These are phyloP conservation scores for Pistacia integerrima DNA, from an alignment of 345 rosid species.

Conservation along the genomic window DNA sequence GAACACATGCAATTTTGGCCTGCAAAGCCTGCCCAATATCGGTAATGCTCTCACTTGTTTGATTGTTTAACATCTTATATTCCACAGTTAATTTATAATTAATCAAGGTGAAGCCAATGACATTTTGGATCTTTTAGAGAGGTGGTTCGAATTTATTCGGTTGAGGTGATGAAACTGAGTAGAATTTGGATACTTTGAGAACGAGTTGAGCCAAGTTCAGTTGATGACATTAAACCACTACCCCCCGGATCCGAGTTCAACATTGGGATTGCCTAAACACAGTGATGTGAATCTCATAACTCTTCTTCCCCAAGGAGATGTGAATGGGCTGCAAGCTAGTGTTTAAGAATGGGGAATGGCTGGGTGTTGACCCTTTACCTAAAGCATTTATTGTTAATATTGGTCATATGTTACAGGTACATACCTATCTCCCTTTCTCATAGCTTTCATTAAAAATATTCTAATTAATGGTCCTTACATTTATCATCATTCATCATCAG, in stretches of 20 bases:
- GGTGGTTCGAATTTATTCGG: slow-evolving; percentile 16
- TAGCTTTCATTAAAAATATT: not conserved
- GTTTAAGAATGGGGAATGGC: slow-evolving; percentile 31
- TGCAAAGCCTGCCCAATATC: slow-evolving; percentile 21
- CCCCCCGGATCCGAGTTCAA: slow-evolving; percentile 27
- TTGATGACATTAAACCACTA: slow-evolving; percentile 13
- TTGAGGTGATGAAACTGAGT: slow-evolving; percentile 27
- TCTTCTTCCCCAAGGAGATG: slow-evolving; percentile 27
- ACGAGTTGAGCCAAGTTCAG: slow-evolving; percentile 1
- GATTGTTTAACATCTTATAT: no score
- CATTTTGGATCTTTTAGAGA: slow-evolving; percentile 6
- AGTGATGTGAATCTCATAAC: slow-evolving; percentile 20
- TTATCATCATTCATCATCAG: not conserved
- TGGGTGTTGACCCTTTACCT: slow-evolving; percentile 31
- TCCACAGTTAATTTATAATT: not conserved
- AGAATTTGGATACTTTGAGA: not conserved
- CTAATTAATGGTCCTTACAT: not conserved
- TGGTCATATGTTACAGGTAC: slow-evolving; percentile 28
- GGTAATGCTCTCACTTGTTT: slow-evolving; percentile 9
- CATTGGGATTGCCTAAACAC: slow-evolving; percentile 27
- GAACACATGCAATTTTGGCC: slow-evolving; percentile 30
- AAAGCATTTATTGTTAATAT: slow-evolving; percentile 36
- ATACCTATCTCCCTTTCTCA: not conserved
- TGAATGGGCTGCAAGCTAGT: slow-evolving; percentile 29
- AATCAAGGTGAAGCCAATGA: no score